Evolutionary conservation across 352 stramenopile genomes (phyloP).

Genomic region (Pythium phragmiticola): DNA sequence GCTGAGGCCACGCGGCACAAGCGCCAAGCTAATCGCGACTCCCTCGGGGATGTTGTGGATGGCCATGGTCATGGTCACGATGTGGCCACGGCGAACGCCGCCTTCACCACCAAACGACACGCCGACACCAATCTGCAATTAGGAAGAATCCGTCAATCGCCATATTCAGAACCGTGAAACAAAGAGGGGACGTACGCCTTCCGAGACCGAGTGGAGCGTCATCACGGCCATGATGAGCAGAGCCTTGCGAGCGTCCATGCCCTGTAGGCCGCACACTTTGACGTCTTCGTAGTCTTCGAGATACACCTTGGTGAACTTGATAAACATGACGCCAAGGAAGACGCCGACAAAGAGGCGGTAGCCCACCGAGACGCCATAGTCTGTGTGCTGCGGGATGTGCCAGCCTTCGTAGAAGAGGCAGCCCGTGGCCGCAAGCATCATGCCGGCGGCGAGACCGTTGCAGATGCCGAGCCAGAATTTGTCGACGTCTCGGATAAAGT

Average conservation of each 20-base stretch:
- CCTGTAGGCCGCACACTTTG: conserved; percentile 78
- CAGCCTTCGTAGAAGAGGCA: conserved; percentile 94
- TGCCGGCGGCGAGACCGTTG: conserved; percentile 95
- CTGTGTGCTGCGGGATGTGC: conserved; percentile 65
- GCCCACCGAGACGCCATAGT: conserved; percentile 67
- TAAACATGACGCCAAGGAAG: conserved; percentile 94
- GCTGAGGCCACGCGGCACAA: conserved; percentile 92
- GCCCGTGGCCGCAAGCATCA: conserved; percentile 97
- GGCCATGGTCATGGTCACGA: conserved; percentile 97
- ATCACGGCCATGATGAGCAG: conserved; percentile 99
- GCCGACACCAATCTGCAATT: conserved; percentile 88
- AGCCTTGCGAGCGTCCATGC: conserved; percentile 89
- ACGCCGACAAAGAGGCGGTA: conserved; percentile 88
- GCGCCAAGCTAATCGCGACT: conserved; percentile 93
- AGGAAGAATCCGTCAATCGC: not conserved
- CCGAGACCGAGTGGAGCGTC: conserved; percentile 97
- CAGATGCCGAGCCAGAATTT: conserved; percentile 95
- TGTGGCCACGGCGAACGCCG: conserved; percentile 93
- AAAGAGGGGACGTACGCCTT: conserved; percentile 81
- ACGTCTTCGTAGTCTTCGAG: conserved; percentile 95
- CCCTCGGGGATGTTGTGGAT: conserved; percentile 99
- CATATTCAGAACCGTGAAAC: not conserved
- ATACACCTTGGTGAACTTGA: conserved; percentile 94
- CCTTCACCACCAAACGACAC: conserved; percentile 95
- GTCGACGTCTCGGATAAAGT: conserved; percentile 91